phyloP scores from a whole-genome alignment of 805 yeast species.

The Saturnispora mendoncae region DNA sequence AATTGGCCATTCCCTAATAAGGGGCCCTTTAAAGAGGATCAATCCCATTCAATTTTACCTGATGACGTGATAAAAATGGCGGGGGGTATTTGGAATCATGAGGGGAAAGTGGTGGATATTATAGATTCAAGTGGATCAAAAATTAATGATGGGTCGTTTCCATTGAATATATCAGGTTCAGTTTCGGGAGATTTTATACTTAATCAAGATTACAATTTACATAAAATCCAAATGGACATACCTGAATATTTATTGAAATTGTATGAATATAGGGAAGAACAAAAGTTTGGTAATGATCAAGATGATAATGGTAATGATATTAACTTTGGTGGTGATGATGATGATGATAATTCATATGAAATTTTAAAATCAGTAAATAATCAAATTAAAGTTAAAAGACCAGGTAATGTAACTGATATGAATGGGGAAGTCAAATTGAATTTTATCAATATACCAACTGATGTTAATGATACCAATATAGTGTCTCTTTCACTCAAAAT shows the following conservation, averaged over 20 bases:
- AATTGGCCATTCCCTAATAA: constrained; percentile 47
- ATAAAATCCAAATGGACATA: constrained; percentile 22
- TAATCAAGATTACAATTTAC: constrained; percentile 1
- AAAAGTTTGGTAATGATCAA: constrained; percentile 9
- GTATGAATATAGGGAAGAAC: constrained; percentile 17
- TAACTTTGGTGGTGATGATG: neutral
- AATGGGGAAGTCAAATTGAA: constrained; percentile 19
- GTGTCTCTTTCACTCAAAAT: neutral
- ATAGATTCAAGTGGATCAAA: constrained; percentile 9
- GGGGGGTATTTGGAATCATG: constrained; percentile 42
- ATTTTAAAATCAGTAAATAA: constrained; percentile 2
- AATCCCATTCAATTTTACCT: constrained; percentile 52
- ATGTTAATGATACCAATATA: constrained; percentile 12
- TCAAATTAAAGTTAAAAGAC: constrained; percentile 8
- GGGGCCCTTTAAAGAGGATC: constrained; percentile 38
- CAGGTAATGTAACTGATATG: constrained; percentile 24
- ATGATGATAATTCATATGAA: constrained; percentile 2
- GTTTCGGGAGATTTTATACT: constrained; percentile 34
- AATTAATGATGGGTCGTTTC: constrained; percentile 26
- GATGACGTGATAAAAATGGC: constrained; percentile 43
- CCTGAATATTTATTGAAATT: constrained; percentile 24
- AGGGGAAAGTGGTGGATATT: constrained; percentile 17
- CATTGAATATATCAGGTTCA: constrained; percentile 40
- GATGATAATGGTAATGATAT: constrained; percentile 1
- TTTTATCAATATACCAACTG: constrained; percentile 6